Conservation (phyloP, 2,329 filamentous ascomycete species). For the Arachnopeziza araneosa region DNA sequence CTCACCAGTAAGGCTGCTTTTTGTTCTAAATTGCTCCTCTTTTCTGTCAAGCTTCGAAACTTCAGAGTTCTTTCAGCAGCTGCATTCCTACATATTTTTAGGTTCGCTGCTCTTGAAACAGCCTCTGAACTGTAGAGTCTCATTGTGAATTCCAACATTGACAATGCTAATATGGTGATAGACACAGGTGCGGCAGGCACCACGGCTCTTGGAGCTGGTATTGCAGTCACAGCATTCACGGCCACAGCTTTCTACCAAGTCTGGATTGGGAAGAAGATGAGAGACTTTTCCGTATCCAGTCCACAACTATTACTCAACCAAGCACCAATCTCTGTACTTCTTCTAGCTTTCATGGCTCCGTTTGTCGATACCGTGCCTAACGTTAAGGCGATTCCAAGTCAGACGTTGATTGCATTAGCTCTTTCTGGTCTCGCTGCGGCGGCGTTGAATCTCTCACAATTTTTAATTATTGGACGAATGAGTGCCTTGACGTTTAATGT, state of each 20-base stretch:
- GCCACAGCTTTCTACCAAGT: constrained; percentile 42
- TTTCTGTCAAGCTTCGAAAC: too few relatives aligned
- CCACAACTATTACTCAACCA: constrained; percentile 42
- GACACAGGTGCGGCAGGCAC: constrained; percentile 34
- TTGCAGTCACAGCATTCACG: constrained; percentile 38
- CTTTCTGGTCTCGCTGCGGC: constrained; percentile 39
- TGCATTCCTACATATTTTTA: too few relatives aligned
- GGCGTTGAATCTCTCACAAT: constrained; percentile 34
- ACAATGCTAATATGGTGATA: too few relatives aligned
- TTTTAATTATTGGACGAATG: constrained; percentile 32
- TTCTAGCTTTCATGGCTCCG: constrained; percentile 38
- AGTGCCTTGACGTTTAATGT: constrained; percentile 29
- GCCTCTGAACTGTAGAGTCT: too few relatives aligned
- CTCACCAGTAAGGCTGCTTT: too few relatives aligned
- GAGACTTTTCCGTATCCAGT: constrained; percentile 37
- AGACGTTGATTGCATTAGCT: constrained; percentile 36
- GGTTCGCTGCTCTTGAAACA: too few relatives aligned
- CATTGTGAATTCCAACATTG: too few relatives aligned
- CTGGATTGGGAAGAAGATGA: constrained; percentile 44
- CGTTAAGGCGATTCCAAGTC: constrained; percentile 30
- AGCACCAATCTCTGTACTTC: constrained; percentile 39
- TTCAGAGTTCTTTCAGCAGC: too few relatives aligned
- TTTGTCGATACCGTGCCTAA: constrained; percentile 36
- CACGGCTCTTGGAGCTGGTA: constrained; percentile 37
- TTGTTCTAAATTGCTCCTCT: too few relatives aligned